Evolutionary conservation across 805 yeast species (phyloP), one percentile per base, ranked within the genome.

Genomic region (Hanseniaspora singularis): DNA sequence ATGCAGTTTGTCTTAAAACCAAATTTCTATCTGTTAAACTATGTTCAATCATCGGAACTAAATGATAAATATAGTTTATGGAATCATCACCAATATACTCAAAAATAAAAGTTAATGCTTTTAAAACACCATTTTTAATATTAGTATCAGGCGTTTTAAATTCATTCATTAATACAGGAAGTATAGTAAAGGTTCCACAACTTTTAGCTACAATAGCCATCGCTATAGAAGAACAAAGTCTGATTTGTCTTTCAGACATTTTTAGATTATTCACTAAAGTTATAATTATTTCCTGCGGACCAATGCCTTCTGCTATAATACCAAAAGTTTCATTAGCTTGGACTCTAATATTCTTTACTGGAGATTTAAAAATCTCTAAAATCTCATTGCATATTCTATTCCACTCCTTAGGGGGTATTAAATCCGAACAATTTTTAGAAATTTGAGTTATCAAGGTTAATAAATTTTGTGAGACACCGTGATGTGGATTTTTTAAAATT

Each of bases 181-280:
- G 62, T 0, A 89, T 94, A 0, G 96, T 85, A 63, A 83, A 92
- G 0, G 97, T 95, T 0, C 85, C 76, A 62, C 97, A 92, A 0
- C 82, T 77, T 50, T 88, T 92, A 0, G 97, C 97, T 8, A 92
- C 94, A 54, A 92, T 87, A 31, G 95, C 98, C 53, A 92, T 84
- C 0, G 99, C 99, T 33, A 92, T 96, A 5, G 98, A 96, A 0
- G 97, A 86, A 61, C 96, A 89, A 8, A 92, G 95, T 58, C 99
- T 79, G 34, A 85, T 70, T 64, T 92, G 99, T 58, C 99, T 82
- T 59, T 92, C 97, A 59, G 89, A 97, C 7, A 88, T 94, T 50
- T 84, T 73, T 53, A 92, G 67, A 55, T 89, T 89, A 55, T 83
- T 85, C 49, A 92, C 64, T 31, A 92, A 66, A 49, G 94, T 81